phyloP scores from a whole-genome alignment of 371 early-diverging fungal species.

The Funneliformis caledonium region DNA sequence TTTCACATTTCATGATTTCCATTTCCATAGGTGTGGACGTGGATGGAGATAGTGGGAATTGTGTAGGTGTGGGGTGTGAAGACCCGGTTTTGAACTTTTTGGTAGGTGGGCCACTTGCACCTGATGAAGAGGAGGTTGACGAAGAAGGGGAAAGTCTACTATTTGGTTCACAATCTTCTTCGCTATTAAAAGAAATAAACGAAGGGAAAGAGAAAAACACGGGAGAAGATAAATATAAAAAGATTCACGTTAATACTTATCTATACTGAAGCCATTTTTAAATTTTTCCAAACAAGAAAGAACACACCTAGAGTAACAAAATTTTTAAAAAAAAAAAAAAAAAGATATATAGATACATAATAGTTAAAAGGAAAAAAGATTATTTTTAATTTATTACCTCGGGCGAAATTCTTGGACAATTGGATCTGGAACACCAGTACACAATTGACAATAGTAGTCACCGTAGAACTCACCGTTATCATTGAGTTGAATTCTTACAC shows the following conservation, averaged over 20 bases:
- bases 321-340: background rate
- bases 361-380: background rate
- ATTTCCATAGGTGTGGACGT: too few species aligned
- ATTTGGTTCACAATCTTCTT: background rate
- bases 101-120: background rate
- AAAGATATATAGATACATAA: background rate
- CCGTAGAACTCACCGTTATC: slow-evolving; percentile 7
- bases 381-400: background rate
- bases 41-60: background rate
- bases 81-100: slow-evolving; percentile 16
- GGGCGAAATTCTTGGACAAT: background rate
- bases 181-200: background rate
- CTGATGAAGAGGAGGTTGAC: background rate
- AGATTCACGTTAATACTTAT: background rate
- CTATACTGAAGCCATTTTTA: too few species aligned
- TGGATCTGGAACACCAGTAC: background rate
- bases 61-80: background rate
- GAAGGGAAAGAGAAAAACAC: background rate
- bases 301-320: background rate
- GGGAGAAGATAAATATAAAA: background rate
- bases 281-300: too few species aligned
- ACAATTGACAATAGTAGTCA: slow-evolving; percentile 9
- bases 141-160: slow-evolving; percentile 7
- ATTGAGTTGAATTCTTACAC: slow-evolving; percentile 6
- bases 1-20: too few species aligned